Evolutionary conservation across 2,329 filamentous ascomycete species (phyloP).

Genomic region (Epicoccum nigrum): DNA sequence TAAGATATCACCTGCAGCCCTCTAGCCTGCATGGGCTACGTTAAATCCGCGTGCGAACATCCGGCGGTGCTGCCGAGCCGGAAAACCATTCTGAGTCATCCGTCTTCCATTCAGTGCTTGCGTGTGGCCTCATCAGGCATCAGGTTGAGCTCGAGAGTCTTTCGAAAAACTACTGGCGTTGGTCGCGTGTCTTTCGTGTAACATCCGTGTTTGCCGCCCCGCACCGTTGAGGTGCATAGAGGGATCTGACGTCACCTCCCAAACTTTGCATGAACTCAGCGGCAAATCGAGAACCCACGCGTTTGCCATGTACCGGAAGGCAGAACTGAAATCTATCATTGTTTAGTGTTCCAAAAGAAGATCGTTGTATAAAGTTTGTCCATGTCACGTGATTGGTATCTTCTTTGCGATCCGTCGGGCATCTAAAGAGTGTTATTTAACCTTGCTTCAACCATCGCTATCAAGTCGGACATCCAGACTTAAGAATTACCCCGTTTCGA

Average conservation of each 20-base stretch:
- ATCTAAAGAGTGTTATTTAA: no score
- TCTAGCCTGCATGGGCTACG: constrained; percentile 10
- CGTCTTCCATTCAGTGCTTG: not conserved
- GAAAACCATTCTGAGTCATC: constrained; percentile 6
- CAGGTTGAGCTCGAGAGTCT: no score
- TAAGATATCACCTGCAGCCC: constrained; percentile 16
- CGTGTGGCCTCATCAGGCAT: no score
- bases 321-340: not conserved
- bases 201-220: not conserved
- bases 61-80: not conserved
- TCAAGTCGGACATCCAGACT: no score
- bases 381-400: not conserved
- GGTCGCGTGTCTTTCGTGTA: constrained; percentile 8
- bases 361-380: not conserved
- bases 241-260: constrained; percentile 4
- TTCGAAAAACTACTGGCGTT: not conserved
- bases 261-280: not conserved
- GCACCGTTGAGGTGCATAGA: not conserved
- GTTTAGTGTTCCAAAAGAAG: no score
- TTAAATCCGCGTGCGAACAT: constrained; percentile 15
- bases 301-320: not conserved
- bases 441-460: no score
- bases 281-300: not conserved
- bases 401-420: no score
- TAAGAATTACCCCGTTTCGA: no score